Base-by-base conservation (phyloP, 345 rosid species). In the Noccaea bulbosa region DNA sequence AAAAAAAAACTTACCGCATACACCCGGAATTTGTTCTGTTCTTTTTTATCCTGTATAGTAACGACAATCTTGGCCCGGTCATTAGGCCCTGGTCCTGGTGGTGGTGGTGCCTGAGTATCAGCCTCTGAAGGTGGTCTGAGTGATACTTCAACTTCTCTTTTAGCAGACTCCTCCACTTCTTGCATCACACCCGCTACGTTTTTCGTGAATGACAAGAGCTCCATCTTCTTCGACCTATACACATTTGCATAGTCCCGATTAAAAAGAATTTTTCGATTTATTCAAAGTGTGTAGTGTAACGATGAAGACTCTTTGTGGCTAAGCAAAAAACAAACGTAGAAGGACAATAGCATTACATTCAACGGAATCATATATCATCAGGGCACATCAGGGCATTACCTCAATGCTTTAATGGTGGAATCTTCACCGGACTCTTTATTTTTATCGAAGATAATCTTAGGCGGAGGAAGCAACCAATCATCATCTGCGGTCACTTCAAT, bases 401-500 rank as follows among this genome's bases (percentile, higher is more conserved):
- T 89, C 78, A 89, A 73, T 53, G 82, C 85, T 74, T 80, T 87
- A 44, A 90, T 76, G 12, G 88, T 82, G 1, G 91, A 78, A 74
- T 86, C 82, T 80, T 86, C 96, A 73, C 27, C 68, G 2, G 80
- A 56, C 40, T 49, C 67, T 44, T 78, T 78, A 34, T 11, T 57
- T 51, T 37, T 56, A 11, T 79, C 62, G 3, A 66, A 30, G 16
- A 67, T 38, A 73, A 75, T 77, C 69, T 81, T 78, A 4, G 93
- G 91, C 0, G 91, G 89, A 39, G 91, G 89, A 79, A 81, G 83
- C 69, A 90, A 72, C 93, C 91, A 90, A 72, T 90, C 96, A 5
- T 89, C 96, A 47, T 89, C 87, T 10, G 67, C 81, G 63, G 49
- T 49, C 15, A 80, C 69, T 54, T 78, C 53, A 33, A 82, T 32